A percentile compares a stretch with the other conserved stretches of the same genome.
Evolutionary conservation across 352 stramenopile genomes (phyloP).

Genomic region (Elongisporangium undulatum): DNA sequence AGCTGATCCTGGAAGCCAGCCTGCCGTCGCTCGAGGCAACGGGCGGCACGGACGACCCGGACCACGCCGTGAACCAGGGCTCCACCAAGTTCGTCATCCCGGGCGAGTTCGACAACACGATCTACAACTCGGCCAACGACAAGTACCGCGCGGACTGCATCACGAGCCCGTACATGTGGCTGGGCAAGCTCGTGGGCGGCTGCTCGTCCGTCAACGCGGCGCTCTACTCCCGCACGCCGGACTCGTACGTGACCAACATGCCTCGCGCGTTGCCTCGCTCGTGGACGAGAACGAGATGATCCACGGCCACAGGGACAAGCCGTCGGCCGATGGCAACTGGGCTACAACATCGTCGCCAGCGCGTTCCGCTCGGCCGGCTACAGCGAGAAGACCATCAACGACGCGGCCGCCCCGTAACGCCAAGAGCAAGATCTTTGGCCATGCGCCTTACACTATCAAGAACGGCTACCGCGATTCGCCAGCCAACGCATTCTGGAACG

Average conservation of each 20-base stretch:
- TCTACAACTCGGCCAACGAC: slow-evolving; percentile 32
- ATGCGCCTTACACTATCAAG: slow-evolving; percentile 50
- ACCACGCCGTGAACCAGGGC: slow-evolving; percentile 31
- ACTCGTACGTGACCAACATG: slow-evolving; percentile 36
- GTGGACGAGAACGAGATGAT: slow-evolving; percentile 47
- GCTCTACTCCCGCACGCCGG: slow-evolving; percentile 69
- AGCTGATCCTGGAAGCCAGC: slow-evolving; percentile 60
- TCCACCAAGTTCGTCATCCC: slow-evolving; percentile 72
- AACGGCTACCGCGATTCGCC: slow-evolving; percentile 46
- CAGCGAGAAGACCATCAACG: slow-evolving; percentile 40
- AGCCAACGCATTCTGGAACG: slow-evolving; percentile 42
- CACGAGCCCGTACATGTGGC: slow-evolving; percentile 36
- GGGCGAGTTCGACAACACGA: slow-evolving; percentile 45
- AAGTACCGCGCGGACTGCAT: slow-evolving; percentile 54
- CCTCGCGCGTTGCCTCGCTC: slow-evolving; percentile 55
- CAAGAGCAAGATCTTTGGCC: slow-evolving; percentile 53
- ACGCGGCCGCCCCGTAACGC: slow-evolving; percentile 35
- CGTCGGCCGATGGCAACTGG: slow-evolving; percentile 41
- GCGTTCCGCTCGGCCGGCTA: slow-evolving; percentile 35
- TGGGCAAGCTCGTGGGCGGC: slow-evolving; percentile 77
- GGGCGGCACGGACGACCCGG: slow-evolving; percentile 34
- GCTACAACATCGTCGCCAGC: slow-evolving; percentile 36
- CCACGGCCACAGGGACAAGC: slow-evolving; percentile 36
- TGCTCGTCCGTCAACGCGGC: slow-evolving; percentile 82
- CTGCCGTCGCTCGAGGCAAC: slow-evolving; percentile 32